A percentile compares a stretch with the other conserved stretches of the same genome.
phyloP scores from a whole-genome alignment of 164 flowering plant species.

The Saururus chinensis region DNA sequence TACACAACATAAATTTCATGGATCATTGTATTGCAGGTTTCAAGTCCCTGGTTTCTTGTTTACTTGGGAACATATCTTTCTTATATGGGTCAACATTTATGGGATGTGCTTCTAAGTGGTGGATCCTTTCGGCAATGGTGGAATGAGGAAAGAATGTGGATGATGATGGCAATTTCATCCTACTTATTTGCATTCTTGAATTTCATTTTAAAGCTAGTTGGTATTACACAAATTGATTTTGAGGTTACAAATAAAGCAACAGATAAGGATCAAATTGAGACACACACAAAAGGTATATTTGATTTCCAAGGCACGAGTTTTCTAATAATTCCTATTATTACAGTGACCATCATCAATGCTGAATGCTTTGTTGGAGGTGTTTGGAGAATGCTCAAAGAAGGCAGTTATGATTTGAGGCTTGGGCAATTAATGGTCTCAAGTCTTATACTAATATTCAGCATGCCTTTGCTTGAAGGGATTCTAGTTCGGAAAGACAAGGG shows the following conservation, averaged over 20 bases:
- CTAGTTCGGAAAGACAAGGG: conserved; percentile 11
- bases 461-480: conserved; percentile 22
- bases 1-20: no score
- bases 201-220: conserved; percentile 7
- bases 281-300: conserved; percentile 14
- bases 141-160: no score
- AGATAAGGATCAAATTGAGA: conserved; percentile 14
- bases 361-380: conserved; percentile 12
- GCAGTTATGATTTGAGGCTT: conserved; percentile 12
- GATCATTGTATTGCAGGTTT: no score
- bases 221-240: conserved; percentile 16
- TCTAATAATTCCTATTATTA: conserved; percentile 15
- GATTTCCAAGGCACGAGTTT: conserved; percentile 20
- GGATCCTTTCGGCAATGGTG: no score
- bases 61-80: no score
- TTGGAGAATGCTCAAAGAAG: conserved; percentile 4
- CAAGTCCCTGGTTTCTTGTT: no score
- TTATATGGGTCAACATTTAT: no score
- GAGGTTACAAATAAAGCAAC: conserved; percentile 23
- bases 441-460: conserved; percentile 5
- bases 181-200: conserved; percentile 15
- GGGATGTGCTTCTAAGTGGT: no score
- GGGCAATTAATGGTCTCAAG: conserved; percentile 15
- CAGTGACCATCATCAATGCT: conserved; percentile 12
- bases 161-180: no score